Evolutionary conservation across 106 monocot species (phyloP), one percentile per base, ranked within the genome.

Genomic region (Dendrobium officinale): DNA sequence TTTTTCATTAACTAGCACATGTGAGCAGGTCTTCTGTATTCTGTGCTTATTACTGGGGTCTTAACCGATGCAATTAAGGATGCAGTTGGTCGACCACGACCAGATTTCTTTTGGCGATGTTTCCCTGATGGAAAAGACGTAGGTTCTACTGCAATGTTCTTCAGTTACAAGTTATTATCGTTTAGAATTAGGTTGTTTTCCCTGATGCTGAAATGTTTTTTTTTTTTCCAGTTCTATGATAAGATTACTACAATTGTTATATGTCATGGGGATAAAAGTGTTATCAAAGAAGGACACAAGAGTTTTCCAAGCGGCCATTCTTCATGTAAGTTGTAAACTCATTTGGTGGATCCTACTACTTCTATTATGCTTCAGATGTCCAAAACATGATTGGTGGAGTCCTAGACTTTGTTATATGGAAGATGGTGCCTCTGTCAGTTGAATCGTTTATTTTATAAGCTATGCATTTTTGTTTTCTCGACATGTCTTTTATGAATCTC

Each of bases 41-140:
- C 95, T n/a, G 91, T 88, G 75, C 91, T 96, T 87, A 88, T 96
- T 37, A 96, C 95, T 82, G 95, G 85, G 10, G 95, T 96, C 15
- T 84, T 96, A 78, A 96, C 95, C 0, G 95, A 96, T 88, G 93
- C 95, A 64, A 93, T 96, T 37, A 96, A 96, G 82, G 93, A 91
- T 89, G 95, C 85, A 80, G 93, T 93, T 81, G 95, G 95, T 80
- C 84, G 95, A 73, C 95, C 95, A 78, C 86, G 93, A 1, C 95
- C 95, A 47, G 91, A 96, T 84, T 96, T 96, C 79, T 93, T 90
- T 74, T 93, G 89, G 93, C 91, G 95, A 0, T 96, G 95, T 84
- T 96, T 96, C 73, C 93, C 95, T 74, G 91, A 96, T 87, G 95
- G 93, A 55, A 88, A 81, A 79, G 84, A 76, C 33, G 87, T 90